These are phyloP conservation scores for Neurospora sp. DNA, from an alignment of 495 filamentous ascomycete genomes.

Conservation along the genomic window DNA sequence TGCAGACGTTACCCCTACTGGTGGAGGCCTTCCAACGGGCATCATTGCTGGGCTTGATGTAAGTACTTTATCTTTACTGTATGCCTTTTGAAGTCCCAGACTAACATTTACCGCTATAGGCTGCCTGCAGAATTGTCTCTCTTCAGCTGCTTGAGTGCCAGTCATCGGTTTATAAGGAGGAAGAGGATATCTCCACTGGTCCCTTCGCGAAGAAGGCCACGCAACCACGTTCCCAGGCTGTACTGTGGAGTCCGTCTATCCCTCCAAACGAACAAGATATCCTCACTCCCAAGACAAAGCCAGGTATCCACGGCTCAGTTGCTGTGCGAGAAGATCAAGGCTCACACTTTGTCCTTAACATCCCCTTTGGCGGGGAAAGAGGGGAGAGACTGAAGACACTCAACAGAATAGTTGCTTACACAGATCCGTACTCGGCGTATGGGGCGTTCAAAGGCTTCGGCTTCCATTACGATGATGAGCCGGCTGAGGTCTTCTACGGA, in stretches of 20 bases:
- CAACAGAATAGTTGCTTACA: not conserved
- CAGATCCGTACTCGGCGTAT: not conserved
- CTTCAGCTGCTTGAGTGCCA: not conserved
- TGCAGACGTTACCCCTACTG: not conserved
- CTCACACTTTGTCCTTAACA: not conserved
- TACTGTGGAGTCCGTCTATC: not conserved
- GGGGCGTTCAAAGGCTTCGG: not conserved
- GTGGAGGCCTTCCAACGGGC: not conserved
- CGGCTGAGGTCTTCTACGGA: not conserved
- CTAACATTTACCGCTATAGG: not conserved
- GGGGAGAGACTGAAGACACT: not conserved
- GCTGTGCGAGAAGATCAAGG: not conserved
- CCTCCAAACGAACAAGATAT: not conserved
- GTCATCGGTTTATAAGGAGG: not conserved
- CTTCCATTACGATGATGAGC: not conserved
- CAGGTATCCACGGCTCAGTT: not conserved
- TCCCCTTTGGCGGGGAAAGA: not conserved
- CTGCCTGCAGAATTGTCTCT: not conserved
- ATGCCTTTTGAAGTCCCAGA: not conserved
- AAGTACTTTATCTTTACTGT: not conserved
- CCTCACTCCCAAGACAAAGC: not conserved
- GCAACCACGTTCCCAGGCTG: not conserved
- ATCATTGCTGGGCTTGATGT: not conserved
- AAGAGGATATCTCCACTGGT: not conserved
- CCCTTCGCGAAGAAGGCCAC: not conserved